These are phyloP conservation scores for Penstemon newberryi DNA, from an alignment of 257 asterid genomes.

Conservation along the genomic window DNA sequence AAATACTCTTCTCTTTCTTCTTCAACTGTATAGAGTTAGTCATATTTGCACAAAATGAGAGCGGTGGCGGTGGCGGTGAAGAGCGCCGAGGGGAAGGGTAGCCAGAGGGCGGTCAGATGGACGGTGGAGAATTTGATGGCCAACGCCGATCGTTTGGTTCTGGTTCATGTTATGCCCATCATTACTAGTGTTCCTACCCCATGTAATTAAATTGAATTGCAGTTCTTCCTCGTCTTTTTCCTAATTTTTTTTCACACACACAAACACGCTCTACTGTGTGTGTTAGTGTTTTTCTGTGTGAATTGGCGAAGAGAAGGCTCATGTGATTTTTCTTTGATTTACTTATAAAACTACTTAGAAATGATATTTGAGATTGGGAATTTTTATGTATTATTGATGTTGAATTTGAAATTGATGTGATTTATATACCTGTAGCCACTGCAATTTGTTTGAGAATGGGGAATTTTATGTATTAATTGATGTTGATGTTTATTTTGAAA, in stretches of 20 bases:
- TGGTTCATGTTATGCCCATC: slow-evolving; percentile 71
- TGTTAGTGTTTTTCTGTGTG: background rate
- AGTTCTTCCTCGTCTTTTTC: background rate
- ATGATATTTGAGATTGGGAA: no score
- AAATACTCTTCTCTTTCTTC: no score
- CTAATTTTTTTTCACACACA: background rate
- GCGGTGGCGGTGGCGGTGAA: slow-evolving; percentile 68
- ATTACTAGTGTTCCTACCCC: slow-evolving; percentile 71
- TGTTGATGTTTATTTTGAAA: no score
- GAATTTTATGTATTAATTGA: no score
- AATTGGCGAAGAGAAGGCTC: background rate
- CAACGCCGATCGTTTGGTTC: slow-evolving; percentile 46
- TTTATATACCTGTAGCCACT: no score
- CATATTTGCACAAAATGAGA: slow-evolving; percentile 15
- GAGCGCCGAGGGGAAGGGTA: slow-evolving; percentile 69
- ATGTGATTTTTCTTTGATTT: no score
- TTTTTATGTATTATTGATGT: no score
- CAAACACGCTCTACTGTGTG: slow-evolving; percentile 9
- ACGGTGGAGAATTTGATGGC: slow-evolving; percentile 65
- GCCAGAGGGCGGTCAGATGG: slow-evolving; percentile 79
- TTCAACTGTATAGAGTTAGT: background rate
- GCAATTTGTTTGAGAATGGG: no score
- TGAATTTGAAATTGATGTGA: no score
- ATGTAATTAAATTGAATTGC: slow-evolving; percentile 37
- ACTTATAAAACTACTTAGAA: no score